Percentiles rank a stretch among this genome's conserved stretches.
Conservation (phyloP, 306 rosid species). For the Fragaria vesca region DNA sequence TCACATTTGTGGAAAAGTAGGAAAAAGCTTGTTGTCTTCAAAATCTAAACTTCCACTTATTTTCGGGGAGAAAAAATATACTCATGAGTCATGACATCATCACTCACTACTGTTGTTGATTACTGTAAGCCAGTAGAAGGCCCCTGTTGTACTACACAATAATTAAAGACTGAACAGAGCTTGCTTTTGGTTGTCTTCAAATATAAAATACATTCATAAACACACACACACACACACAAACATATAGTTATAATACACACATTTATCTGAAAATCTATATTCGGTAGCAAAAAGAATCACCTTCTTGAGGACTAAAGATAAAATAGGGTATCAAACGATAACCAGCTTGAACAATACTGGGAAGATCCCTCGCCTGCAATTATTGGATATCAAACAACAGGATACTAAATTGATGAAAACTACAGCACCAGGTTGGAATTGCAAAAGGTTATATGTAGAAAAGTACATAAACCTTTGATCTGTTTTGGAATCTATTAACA, state of each 20-base stretch:
- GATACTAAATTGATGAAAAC: not conserved
- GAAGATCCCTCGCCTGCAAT: constrained; percentile 75
- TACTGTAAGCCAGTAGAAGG: not conserved
- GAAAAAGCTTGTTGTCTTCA: not conserved
- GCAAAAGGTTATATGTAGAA: not conserved
- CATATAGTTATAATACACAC: not conserved
- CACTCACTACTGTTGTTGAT: not conserved
- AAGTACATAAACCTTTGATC: not conserved
- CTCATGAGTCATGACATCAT: not conserved
- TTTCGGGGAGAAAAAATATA: not conserved
- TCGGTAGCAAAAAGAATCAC: constrained; percentile 35
- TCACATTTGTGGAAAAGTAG: not conserved
- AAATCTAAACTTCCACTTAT: not conserved
- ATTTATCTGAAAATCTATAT: not conserved
- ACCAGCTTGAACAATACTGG: constrained; percentile 73
- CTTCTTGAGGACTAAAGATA: constrained; percentile 92
- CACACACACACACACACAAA: not conserved
- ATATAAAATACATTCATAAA: not conserved
- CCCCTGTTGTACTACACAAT: not conserved
- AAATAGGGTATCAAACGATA: constrained; percentile 89
- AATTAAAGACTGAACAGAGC: not conserved
- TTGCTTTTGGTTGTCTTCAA: not conserved
- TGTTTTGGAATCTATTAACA: no score
- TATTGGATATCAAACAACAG: constrained; percentile 16
- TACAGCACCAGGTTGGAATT: not conserved